A percentile compares a stretch with the other conserved stretches of the same genome.
Conservation (phyloP, 148 eudicot genomes). For the Rhododendron mucronatum region DNA sequence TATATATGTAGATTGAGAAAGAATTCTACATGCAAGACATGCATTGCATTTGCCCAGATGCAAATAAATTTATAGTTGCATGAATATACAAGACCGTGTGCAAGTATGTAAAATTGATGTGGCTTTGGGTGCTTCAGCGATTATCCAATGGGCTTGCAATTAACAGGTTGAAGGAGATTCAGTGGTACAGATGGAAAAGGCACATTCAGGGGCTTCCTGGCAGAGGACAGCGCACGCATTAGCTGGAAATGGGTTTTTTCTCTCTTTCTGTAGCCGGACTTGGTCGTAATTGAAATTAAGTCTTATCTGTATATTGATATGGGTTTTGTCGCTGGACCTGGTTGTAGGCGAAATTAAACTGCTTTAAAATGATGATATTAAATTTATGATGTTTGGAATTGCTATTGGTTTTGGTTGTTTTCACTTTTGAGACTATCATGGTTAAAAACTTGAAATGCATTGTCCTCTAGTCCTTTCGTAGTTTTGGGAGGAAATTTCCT, state of each 20-base stretch:
- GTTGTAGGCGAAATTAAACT: not conserved
- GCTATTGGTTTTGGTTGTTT: not conserved
- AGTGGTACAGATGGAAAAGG: constrained; percentile 54
- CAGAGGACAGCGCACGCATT: constrained; percentile 49
- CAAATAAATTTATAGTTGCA: not conserved
- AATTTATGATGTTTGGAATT: not conserved
- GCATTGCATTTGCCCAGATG: not conserved
- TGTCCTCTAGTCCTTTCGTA: not conserved
- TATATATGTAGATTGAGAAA: not conserved
- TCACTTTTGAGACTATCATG: not conserved
- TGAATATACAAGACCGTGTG: not conserved
- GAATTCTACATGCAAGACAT: not conserved
- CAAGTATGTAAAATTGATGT: not conserved
- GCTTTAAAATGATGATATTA: not conserved
- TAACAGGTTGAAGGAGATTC: constrained; percentile 54
- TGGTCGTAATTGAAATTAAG: not conserved
- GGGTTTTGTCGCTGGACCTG: not conserved
- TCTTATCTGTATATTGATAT: no score
- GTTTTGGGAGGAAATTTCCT: no score
- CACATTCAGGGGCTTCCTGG: constrained; percentile 55
- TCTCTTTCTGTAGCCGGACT: not conserved
- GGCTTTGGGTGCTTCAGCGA: constrained; percentile 34
- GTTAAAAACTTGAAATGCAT: not conserved
- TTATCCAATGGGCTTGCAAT: constrained; percentile 45
- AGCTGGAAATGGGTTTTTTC: not conserved